A percentile compares a stretch with the other conserved stretches of the same genome.
Conservation (phyloP, 768 basidiomycete species). For the Mrakia blollopis region DNA sequence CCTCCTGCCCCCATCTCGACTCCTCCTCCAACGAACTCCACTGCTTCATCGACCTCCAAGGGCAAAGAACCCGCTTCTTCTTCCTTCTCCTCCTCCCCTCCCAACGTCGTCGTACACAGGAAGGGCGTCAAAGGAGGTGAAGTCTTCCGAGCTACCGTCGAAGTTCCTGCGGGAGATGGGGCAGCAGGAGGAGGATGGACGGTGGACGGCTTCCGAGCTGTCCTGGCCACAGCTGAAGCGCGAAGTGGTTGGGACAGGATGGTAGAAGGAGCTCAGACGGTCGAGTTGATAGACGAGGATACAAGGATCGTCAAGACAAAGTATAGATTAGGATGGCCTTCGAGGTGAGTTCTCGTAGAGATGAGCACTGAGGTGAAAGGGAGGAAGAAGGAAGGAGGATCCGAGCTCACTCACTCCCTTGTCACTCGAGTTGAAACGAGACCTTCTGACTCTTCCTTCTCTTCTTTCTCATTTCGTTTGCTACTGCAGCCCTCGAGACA, state of each 20-base stretch:
- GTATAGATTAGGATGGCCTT: conserved; percentile 92
- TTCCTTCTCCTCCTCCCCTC: conserved; percentile 53
- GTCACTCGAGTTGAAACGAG: not conserved
- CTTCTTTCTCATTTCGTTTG: not conserved
- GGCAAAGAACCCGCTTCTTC: conserved; percentile 55
- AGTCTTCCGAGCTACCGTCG: conserved; percentile 74
- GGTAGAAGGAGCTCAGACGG: conserved; percentile 71
- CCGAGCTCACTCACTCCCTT: conserved; percentile 9
- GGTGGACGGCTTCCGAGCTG: conserved; percentile 73
- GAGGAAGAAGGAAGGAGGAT: not conserved
- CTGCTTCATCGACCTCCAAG: conserved; percentile 50
- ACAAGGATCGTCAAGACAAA: conserved; percentile 86
- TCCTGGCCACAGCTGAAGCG: conserved; percentile 78
- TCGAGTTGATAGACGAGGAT: conserved; percentile 79
- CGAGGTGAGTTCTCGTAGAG: conserved; percentile 60
- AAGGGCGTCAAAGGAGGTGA: conserved; percentile 65
- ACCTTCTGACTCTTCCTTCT: not conserved
- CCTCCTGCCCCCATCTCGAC: conserved; percentile 34
- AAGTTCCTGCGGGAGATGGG: conserved; percentile 61
- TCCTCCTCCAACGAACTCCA: conserved; percentile 26
- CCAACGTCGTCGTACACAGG: conserved; percentile 73
- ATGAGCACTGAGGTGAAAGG: no score
- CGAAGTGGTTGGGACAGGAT: conserved; percentile 83
- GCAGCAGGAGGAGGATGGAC: conserved; percentile 46
- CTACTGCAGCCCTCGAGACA: conserved; percentile 78